Conservation (phyloP, 2,329 filamentous ascomycete species). For the Xylaria sp. region DNA sequence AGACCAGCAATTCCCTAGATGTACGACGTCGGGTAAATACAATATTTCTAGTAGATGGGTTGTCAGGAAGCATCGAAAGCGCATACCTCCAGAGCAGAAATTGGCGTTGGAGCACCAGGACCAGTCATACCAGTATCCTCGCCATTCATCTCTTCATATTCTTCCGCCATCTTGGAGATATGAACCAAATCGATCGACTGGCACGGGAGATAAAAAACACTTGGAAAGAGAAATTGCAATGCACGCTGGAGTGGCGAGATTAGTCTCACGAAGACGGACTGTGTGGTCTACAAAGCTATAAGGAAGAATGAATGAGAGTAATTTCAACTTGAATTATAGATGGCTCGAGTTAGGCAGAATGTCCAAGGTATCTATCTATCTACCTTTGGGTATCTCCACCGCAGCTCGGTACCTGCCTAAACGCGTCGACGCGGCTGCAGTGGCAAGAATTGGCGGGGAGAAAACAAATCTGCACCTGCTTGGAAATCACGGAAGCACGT, state of each 20-base stretch:
- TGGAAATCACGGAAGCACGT: slow-evolving; percentile 39
- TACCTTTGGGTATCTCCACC: not conserved
- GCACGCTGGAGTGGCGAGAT: not conserved
- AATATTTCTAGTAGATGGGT: not conserved
- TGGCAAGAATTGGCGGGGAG: slow-evolving; percentile 28
- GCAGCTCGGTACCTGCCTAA: slow-evolving; percentile 9
- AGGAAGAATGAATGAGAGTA: not conserved
- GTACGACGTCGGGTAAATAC: not conserved
- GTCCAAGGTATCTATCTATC: not conserved
- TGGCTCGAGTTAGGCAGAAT: not conserved
- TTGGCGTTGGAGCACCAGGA: slow-evolving; percentile 91
- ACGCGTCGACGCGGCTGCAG: slow-evolving; percentile 35
- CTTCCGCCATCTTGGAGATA: slow-evolving; percentile 53
- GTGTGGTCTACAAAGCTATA: not conserved
- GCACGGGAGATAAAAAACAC: not conserved
- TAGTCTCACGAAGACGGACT: not conserved
- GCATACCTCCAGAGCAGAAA: slow-evolving; percentile 82
- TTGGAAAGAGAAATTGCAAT: not conserved
- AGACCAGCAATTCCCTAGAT: slow-evolving; percentile 81
- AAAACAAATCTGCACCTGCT: slow-evolving; percentile 30
- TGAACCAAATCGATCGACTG: not conserved
- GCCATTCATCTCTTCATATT: slow-evolving; percentile 68
- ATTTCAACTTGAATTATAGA: not conserved
- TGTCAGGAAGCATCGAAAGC: not conserved
- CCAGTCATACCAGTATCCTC: slow-evolving; percentile 78